A percentile compares a stretch with the other conserved stretches of the same genome.
Conservation (phyloP, 2,329 filamentous ascomycete species). For the Apiospora marii region DNA sequence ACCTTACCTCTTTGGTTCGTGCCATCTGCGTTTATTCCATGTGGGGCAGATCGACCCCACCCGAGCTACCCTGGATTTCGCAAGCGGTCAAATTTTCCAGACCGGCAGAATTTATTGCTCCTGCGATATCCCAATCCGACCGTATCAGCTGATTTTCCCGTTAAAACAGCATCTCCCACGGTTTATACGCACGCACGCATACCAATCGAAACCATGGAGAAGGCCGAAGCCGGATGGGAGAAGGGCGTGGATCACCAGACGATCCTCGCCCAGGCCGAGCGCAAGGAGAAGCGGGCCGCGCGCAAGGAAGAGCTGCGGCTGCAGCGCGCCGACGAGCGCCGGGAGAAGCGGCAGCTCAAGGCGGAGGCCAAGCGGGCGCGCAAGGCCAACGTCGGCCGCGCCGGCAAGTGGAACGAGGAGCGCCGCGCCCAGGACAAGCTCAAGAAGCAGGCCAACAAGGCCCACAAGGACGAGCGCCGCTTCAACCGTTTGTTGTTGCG, state of each 20-base stretch:
- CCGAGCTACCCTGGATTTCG: background rate
- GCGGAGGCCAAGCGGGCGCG: slow-evolving; percentile 48
- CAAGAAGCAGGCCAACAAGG: slow-evolving; percentile 39
- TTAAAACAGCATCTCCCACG: background rate
- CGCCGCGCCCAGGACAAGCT: slow-evolving; percentile 44
- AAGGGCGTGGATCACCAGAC: background rate
- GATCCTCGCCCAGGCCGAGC: background rate
- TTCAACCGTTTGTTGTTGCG: slow-evolving; percentile 47
- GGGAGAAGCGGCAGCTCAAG: slow-evolving; percentile 47
- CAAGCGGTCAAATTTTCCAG: slow-evolving; percentile 16
- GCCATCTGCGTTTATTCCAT: background rate
- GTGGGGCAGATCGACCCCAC: background rate
- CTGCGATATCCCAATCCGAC: background rate
- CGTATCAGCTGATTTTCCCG: background rate
- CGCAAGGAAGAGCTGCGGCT: slow-evolving; percentile 33
- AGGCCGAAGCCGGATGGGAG: background rate
- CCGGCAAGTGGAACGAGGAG: slow-evolving; percentile 44
- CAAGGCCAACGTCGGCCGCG: slow-evolving; percentile 44
- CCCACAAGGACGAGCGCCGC: slow-evolving; percentile 48
- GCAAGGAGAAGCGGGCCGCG: slow-evolving; percentile 31
- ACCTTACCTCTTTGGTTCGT: background rate
- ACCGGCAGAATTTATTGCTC: slow-evolving; percentile 13
- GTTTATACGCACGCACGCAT: background rate
- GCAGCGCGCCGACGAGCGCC: slow-evolving; percentile 41
- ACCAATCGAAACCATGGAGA: background rate